These are phyloP conservation scores for Stellera chamaejasme DNA, from an alignment of 345 rosid genomes.

Conservation along the genomic window DNA sequence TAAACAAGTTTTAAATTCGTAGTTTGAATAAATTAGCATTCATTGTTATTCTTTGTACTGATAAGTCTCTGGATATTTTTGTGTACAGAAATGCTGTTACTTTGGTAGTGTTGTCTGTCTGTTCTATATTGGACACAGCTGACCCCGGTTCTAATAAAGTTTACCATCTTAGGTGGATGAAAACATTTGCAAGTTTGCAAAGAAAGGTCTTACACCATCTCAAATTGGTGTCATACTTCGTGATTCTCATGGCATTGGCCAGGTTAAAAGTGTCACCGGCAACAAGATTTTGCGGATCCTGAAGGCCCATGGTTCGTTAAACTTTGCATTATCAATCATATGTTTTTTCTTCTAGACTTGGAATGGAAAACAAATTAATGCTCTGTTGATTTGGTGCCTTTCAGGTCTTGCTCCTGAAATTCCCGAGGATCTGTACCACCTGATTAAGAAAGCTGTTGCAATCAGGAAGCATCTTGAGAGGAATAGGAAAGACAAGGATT, in stretches of 20 bases:
- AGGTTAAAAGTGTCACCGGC: conserved; percentile 59
- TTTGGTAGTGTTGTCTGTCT: too few relatives aligned
- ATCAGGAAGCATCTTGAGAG: conserved; percentile 95
- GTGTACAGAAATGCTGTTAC: too few relatives aligned
- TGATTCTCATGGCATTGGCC: conserved; percentile 66
- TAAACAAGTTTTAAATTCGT: too few relatives aligned
- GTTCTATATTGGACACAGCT: too few relatives aligned
- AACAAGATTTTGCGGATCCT: conserved; percentile 56
- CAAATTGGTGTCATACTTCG: conserved; percentile 72
- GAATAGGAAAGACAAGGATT: conserved; percentile 93
- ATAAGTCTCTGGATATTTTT: too few relatives aligned
- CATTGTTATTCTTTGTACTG: too few relatives aligned
- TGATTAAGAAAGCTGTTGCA: conserved; percentile 91
- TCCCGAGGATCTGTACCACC: conserved; percentile 84
- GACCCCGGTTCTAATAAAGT: background rate
- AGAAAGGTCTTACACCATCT: conserved; percentile 69
- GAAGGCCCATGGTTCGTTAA: conserved; percentile 44
- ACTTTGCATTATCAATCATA: background rate
- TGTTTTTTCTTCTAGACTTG: background rate
- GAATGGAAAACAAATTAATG: background rate
- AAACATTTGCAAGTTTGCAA: conserved; percentile 66
- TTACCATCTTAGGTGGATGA: conserved; percentile 35
- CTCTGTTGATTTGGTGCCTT: background rate
- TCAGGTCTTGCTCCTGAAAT: conserved; percentile 86
- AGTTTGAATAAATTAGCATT: too few relatives aligned